Percentiles rank a stretch among this genome's conserved stretches.
phyloP scores from a whole-genome alignment of 1,284 basidiomycete species.

The Hortiboletus rubellus region DNA sequence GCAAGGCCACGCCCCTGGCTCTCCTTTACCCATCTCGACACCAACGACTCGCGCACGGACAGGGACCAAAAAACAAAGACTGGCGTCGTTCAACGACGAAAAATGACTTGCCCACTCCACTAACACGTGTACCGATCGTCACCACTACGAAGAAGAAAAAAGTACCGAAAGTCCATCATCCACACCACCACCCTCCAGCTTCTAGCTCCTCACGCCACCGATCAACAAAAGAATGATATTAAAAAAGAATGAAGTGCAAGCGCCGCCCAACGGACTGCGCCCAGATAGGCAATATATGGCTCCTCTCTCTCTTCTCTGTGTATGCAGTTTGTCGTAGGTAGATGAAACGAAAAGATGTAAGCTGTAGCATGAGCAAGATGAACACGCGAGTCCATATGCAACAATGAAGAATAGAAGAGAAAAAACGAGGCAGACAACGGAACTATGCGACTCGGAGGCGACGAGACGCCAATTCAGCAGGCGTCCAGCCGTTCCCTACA shows the following conservation, averaged over 20 bases:
- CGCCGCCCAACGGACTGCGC: conserved; percentile 3
- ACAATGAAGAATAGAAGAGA: neutral
- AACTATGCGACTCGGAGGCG: neutral
- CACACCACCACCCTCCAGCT: neutral
- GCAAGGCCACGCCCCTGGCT: too few relatives aligned
- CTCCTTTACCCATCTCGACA: too few relatives aligned
- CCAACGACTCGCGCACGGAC: too few relatives aligned
- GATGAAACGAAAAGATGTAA: conserved; percentile 9
- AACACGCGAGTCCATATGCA: conserved; percentile 18
- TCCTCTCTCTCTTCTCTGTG: neutral
- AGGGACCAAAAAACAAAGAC: too few relatives aligned
- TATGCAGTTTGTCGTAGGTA: conserved; percentile 11
- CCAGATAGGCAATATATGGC: conserved; percentile 10
- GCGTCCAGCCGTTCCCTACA: conserved; percentile 45
- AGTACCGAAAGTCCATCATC: neutral
- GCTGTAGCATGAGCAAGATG: conserved; percentile 17
- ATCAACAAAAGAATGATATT: conserved; percentile 32
- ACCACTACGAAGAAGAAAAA: neutral
- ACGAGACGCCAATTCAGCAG: conserved; percentile 10
- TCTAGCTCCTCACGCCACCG: conserved; percentile 5
- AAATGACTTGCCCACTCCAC: too few relatives aligned
- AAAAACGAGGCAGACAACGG: neutral
- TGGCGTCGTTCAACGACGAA: conserved; percentile 3
- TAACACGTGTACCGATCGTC: neutral
- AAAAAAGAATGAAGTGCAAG: conserved; percentile 28